Base-by-base conservation (phyloP, 441 rosid species). In the Brassica balearica region DNA sequence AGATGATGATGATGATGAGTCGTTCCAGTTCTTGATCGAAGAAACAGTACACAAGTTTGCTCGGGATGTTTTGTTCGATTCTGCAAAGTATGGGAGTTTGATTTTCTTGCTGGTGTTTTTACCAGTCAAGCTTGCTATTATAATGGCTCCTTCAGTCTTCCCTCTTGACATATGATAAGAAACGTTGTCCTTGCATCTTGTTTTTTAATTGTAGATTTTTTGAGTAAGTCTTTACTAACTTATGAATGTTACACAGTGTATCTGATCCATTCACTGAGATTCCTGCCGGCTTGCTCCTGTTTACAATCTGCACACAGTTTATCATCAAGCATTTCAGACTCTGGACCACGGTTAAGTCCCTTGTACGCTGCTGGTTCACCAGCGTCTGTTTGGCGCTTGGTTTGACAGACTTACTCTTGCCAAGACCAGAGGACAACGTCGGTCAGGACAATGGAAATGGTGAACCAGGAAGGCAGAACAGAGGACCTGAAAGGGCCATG, bases 41-140 rank as follows among this genome's bases (percentile, higher is more conserved):
- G 99, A 96, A 87, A 95, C 99, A 58, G 97, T 91, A 66, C 97
- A 91, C 88, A 94, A 96, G 84, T 96, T 94, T 87, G 98, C 96
- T 73, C 93, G 97, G 71, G 90, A 97, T 74, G 97, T 94, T 81
- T 75, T 96, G 85, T 82, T 96, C 85, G 91, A 97, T 58, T 89
- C 92, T 82, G 98, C 97, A 10, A 97, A 94, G 65, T 96, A 92
- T 87, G 99, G 98, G 75, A 90, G 98, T 82, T 86, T 94, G 83
- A 96, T 96, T 82, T 96, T 96, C 82, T 89, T 96, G 97, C 89
- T 96, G 83, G 99, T 96, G 69, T 94, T 91, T 85, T 88, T 96
- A 78, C 98, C 99, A 4, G 98, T 96, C 80, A 94, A 94, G 85
- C 97, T 96, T 85, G 97, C 99, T 4, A 90, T 92, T 88, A 85